Evolutionary conservation across 345 rosid genomes (phyloP).

Genomic region (Euclidium syriacum): DNA sequence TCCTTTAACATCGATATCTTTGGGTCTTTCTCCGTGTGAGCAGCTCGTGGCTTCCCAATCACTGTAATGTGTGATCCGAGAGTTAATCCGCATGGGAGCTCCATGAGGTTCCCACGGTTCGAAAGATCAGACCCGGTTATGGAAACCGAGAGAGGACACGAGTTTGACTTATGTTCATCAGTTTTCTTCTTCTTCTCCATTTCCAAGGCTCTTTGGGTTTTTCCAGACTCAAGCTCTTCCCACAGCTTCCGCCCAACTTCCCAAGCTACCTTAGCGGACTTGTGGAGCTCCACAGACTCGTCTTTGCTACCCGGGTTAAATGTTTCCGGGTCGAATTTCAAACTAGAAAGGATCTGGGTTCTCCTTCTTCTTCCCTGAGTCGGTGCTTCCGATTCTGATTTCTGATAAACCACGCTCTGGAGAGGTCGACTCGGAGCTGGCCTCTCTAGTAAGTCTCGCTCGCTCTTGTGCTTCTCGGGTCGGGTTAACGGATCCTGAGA

Average conservation of each 20-base stretch:
- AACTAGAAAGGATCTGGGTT: conserved; percentile 38
- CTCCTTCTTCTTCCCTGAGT: background rate
- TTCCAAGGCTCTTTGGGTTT: background rate
- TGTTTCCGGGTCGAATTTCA: conserved; percentile 46
- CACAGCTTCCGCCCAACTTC: conserved; percentile 61
- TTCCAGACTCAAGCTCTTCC: conserved; percentile 52
- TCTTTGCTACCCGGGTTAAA: conserved; percentile 39
- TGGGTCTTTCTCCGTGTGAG: conserved; percentile 55
- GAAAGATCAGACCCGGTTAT: conserved; percentile 52
- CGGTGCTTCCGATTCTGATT: conserved; percentile 29
- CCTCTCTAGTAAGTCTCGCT: conserved; percentile 38
- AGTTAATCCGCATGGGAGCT: conserved; percentile 76
- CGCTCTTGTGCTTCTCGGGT: conserved; percentile 40
- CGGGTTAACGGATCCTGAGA: conserved; percentile 49
- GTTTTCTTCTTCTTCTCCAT: conserved; percentile 26
- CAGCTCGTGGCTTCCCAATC: conserved; percentile 61
- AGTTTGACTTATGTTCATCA: conserved; percentile 25
- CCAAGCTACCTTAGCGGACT: conserved; percentile 60
- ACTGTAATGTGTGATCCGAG: conserved; percentile 76
- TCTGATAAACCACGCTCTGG: conserved; percentile 33
- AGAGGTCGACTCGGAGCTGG: conserved; percentile 61
- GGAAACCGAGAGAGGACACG: conserved; percentile 52
- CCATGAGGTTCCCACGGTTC: conserved; percentile 40
- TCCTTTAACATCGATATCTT: conserved; percentile 47
- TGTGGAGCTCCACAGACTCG: conserved; percentile 55